These are phyloP conservation scores for Maudiozyma saulgeensis DNA, from an alignment of 805 yeast genomes.

Conservation along the genomic window DNA sequence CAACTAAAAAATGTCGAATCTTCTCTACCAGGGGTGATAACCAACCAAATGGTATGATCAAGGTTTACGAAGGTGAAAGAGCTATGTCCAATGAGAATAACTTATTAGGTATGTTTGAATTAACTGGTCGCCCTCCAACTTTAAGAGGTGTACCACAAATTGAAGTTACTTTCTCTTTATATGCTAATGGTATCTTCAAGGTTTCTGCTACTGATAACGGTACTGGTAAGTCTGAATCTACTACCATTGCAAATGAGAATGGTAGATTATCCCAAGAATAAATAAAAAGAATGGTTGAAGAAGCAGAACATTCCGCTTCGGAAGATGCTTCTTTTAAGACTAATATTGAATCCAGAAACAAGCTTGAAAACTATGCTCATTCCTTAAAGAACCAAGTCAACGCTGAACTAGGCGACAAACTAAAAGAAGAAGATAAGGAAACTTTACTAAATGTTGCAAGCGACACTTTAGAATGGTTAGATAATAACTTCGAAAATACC, in stretches of 20 bases:
- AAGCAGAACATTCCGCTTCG: slow-evolving; percentile 89
- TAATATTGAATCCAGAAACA: slow-evolving; percentile 82
- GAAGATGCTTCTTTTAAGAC: slow-evolving; percentile 78
- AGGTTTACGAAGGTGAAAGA: slow-evolving; percentile 95
- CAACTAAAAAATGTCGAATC: slow-evolving; percentile 89
- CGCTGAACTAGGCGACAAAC: slow-evolving; percentile 60
- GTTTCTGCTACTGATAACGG: slow-evolving; percentile 92
- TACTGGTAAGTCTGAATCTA: slow-evolving; percentile 84
- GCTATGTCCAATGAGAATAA: slow-evolving; percentile 91
- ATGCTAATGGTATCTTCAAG: slow-evolving; percentile 94
- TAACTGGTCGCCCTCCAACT: slow-evolving; percentile 95
- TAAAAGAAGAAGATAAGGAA: slow-evolving; percentile 87
- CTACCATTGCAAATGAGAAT: slow-evolving; percentile 87
- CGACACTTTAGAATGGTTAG: slow-evolving; percentile 82
- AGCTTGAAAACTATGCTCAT: slow-evolving; percentile 81
- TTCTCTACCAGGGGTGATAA: slow-evolving; percentile 95
- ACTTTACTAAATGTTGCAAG: slow-evolving; percentile 75
- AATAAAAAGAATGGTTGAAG: slow-evolving; percentile 95
- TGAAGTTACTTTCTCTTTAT: slow-evolving; percentile 94
- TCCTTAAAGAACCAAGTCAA: slow-evolving; percentile 63
- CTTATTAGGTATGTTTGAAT: slow-evolving; percentile 92
- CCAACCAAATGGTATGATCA: slow-evolving; percentile 90
- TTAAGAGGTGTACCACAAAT: slow-evolving; percentile 99
- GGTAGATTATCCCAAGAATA: slow-evolving; percentile 91
- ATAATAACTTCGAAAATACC: slow-evolving; percentile 78